Evolutionary conservation across 371 early-diverging fungal genomes (phyloP), one percentile per base, ranked within the genome.

Genomic region (Haplosporangium sp.): DNA sequence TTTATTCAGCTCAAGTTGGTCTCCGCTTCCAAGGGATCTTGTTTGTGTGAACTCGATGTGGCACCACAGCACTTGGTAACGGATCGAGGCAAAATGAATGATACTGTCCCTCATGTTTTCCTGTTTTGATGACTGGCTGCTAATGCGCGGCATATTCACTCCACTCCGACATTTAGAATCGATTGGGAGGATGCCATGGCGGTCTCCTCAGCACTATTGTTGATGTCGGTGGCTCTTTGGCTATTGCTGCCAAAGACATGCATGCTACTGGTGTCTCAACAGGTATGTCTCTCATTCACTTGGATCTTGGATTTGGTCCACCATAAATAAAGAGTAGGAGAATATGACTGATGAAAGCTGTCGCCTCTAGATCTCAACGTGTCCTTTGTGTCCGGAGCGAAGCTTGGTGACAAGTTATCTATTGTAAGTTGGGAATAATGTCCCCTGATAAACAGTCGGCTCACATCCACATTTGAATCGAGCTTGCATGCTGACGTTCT

Each of bases 181-280:
- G 89, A 23, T 75, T 89, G 4, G 74, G 81, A 37, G 82, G 85
- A 6, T 83, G 87, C 10, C 90, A 90, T 71, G 90, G 90, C 42
- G 90, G 90, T 41, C 64, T 90, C 37, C 76, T 87, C 37, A 86
- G 88, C 43, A 87, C 89, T 2, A 84, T 86, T 57, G 87, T 90
- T 6, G 90, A 89, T 69, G 72, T 88, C 42, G 88, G 87, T 20
- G 90, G 90, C 4, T 89, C 90, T 6, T 65, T 90, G 55, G 89
- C 89, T 5, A 81, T 90, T 42, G 87, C 89, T 1, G 82, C 89
- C 14, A 85, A 85, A 45, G 87, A 86, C 9, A 72, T 89, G 55
- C 84, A 80, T 69, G 82, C 86, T 14, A 90, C 90, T 6, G 90
- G 90, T 45, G 85, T 90, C 1, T 87, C 87, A 46, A 90, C 90